Conservation (phyloP, 257 asterid genomes). For the Jaltomata sinuosa region DNA sequence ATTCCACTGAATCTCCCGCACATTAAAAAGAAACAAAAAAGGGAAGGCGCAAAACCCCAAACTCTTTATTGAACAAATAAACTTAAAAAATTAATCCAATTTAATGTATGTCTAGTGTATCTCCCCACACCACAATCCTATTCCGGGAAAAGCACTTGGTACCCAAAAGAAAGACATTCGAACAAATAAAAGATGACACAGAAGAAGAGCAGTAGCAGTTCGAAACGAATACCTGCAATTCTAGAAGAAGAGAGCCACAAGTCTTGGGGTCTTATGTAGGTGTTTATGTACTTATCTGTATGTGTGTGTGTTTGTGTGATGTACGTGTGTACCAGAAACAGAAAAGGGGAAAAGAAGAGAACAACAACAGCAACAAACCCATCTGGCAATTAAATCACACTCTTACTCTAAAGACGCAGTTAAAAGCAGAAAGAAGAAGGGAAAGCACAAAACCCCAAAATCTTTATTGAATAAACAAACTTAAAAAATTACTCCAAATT, state of each 20-base stretch:
- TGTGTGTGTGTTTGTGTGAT: too few species aligned
- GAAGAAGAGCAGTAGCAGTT: too few species aligned
- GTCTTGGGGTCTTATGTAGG: too few species aligned
- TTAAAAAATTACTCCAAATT: too few species aligned
- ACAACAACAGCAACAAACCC: background rate
- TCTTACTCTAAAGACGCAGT: background rate
- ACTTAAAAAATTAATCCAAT: background rate
- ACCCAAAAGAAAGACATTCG: too few species aligned
- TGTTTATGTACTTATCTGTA: too few species aligned
- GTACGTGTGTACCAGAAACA: background rate
- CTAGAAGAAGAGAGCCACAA: too few species aligned
- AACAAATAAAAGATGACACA: too few species aligned
- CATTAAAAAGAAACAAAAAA: background rate
- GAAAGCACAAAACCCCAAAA: background rate
- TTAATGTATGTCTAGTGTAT: background rate
- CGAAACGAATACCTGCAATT: too few species aligned
- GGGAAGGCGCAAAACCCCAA: background rate
- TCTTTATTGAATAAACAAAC: too few species aligned
- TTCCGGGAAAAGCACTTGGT: background rate
- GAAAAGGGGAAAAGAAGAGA: background rate
- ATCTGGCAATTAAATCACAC: background rate
- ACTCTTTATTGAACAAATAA: background rate
- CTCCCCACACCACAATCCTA: background rate
- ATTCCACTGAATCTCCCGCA: background rate
- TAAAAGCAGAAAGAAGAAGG: too few species aligned